phyloP scores from a whole-genome alignment of 2,329 filamentous ascomycete genomes.

The Ophiosphaerella korrae region DNA sequence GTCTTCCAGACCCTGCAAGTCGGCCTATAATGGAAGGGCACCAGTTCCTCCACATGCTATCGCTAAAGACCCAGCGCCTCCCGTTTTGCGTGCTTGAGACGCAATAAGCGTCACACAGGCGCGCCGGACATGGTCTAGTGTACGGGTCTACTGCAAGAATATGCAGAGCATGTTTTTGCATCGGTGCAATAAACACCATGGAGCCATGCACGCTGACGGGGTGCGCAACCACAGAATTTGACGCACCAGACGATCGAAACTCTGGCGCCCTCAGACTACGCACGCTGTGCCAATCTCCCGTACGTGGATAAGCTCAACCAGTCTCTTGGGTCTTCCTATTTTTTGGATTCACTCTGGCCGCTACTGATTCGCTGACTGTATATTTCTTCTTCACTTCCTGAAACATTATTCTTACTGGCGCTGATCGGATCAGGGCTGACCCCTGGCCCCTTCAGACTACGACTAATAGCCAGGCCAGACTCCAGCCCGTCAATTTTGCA shows the following conservation, averaged over 20 bases:
- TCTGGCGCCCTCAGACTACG: constrained; percentile 1
- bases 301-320: constrained; percentile 5
- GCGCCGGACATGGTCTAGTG: not conserved
- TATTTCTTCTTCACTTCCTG: constrained; percentile 4
- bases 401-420: constrained; percentile 7
- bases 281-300: constrained; percentile 13
- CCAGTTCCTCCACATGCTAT: constrained; percentile 5
- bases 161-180: not conserved
- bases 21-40: constrained; percentile 5
- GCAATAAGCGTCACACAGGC: not conserved
- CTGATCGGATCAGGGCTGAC: not conserved
- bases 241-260: constrained; percentile 2
- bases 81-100: not conserved
- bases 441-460: not conserved
- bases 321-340: constrained; percentile 2
- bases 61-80: constrained; percentile 3
- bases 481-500: not conserved
- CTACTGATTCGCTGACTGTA: constrained; percentile 2
- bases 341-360: not conserved
- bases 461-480: not conserved
- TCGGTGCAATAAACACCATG: not conserved
- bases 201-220: constrained; percentile 4
- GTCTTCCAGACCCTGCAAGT: constrained; percentile 10
- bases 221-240: constrained; percentile 5
- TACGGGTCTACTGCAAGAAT: not conserved